Conservation (phyloP, 2,329 filamentous ascomycete species). For the Phialophora tarda region DNA sequence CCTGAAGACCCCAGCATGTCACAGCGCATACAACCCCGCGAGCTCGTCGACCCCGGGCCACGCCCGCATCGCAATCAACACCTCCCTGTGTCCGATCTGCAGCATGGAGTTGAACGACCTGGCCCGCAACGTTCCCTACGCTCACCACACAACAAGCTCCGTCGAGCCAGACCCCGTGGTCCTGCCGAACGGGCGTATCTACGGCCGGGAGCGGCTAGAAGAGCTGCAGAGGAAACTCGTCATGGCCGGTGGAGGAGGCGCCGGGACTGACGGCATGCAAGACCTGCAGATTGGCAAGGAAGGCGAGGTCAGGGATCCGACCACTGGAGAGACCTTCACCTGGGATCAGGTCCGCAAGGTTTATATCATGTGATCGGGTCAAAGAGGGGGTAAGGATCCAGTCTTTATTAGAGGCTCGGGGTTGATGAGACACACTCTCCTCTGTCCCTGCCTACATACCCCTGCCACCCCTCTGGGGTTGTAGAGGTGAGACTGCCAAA, state of each 20-base stretch:
- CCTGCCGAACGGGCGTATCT: slow-evolving; percentile 84
- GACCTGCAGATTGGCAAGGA: slow-evolving; percentile 41
- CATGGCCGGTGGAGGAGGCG: slow-evolving; percentile 30
- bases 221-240: slow-evolving; percentile 77
- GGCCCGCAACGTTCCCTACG: slow-evolving; percentile 86
- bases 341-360: slow-evolving; percentile 77
- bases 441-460: too few species aligned
- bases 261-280: slow-evolving; percentile 16
- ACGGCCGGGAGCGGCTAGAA: slow-evolving; percentile 74
- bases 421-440: too few species aligned
- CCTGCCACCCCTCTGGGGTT: too few species aligned
- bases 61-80: slow-evolving; percentile 53
- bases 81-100: slow-evolving; percentile 91
- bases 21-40: slow-evolving; percentile 64
- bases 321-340: slow-evolving; percentile 71
- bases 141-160: slow-evolving; percentile 91
- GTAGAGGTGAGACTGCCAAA: too few species aligned
- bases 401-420: too few species aligned
- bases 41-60: slow-evolving; percentile 60
- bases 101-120: slow-evolving; percentile 93
- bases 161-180: slow-evolving; percentile 87
- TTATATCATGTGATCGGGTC: slow-evolving; percentile 72
- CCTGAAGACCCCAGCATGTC: slow-evolving; percentile 93
- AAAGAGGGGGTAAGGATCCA: too few species aligned
- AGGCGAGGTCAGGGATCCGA: slow-evolving; percentile 76